Conservation (phyloP, 1,284 basidiomycete genomes). For the Ustilago xerochloae region DNA sequence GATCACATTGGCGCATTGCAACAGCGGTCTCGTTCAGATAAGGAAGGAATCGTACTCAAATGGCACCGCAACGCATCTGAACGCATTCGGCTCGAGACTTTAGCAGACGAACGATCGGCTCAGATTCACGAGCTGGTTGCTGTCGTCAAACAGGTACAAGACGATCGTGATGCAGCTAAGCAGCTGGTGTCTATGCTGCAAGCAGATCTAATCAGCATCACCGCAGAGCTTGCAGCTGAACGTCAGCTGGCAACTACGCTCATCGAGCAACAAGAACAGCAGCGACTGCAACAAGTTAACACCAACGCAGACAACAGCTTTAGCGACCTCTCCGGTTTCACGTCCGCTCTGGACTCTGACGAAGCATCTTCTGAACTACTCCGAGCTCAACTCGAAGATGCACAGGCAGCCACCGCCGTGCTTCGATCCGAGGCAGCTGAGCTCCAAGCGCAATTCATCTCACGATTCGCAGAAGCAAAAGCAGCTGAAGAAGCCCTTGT, state of each 20-base stretch:
- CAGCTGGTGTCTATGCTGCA: constrained; percentile 17
- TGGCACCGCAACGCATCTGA: constrained; percentile 24
- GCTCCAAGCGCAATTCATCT: constrained; percentile 9
- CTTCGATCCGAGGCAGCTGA: constrained; percentile 25
- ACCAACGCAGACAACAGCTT: constrained; percentile 10
- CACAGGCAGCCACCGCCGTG: constrained; percentile 11
- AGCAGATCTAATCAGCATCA: constrained; percentile 22
- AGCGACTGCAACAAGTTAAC: constrained; percentile 5
- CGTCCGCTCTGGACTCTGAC: constrained; percentile 13
- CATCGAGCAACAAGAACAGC: constrained; percentile 20
- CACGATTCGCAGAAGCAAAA: constrained; percentile 24
- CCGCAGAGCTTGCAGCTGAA: constrained; percentile 27
- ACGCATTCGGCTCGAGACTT: constrained; percentile 18
- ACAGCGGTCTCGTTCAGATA: constrained; percentile 1
- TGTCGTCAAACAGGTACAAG: constrained; percentile 45
- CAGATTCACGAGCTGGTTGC: constrained; percentile 43
- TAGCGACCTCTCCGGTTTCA: constrained; percentile 11
- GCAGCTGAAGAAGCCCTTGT: constrained; percentile 27
- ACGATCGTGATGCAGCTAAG: constrained; percentile 41
- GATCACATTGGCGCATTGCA: constrained; percentile 11
- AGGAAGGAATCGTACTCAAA: not conserved
- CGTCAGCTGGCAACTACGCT: constrained; percentile 18
- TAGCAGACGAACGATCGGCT: constrained; percentile 22
- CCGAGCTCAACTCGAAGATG: constrained; percentile 18
- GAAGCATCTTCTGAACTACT: not conserved